Conservation (phyloP, 306 rosid genomes). For the Quillaja saponaria region DNA sequence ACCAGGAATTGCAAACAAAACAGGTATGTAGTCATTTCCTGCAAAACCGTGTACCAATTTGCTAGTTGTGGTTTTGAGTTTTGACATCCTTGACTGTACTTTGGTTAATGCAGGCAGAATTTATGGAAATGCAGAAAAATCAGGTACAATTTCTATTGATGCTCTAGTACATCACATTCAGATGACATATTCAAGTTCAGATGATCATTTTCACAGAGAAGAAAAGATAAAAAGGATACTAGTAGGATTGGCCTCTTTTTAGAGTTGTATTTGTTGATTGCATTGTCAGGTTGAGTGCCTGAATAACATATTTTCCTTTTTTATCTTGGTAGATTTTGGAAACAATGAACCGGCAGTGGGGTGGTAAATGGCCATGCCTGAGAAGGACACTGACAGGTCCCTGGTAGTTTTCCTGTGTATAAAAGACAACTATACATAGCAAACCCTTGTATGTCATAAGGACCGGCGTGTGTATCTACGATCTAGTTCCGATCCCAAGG, state of each 20-base stretch:
- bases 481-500: slow-evolving; percentile 29
- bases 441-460: slow-evolving; percentile 31
- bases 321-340: slow-evolving; percentile 51
- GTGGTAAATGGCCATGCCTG: slow-evolving; percentile 61
- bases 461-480: slow-evolving; percentile 36
- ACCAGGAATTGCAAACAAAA: slow-evolving; percentile 67
- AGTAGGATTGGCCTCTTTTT: not conserved
- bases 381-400: slow-evolving; percentile 93
- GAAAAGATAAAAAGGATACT: not conserved
- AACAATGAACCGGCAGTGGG: slow-evolving; percentile 33
- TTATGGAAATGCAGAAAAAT: slow-evolving; percentile 63
- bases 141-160: slow-evolving; percentile 42
- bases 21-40: slow-evolving; percentile 48
- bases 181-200: not conserved
- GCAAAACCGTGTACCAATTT: not conserved
- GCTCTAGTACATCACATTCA: slow-evolving; percentile 14
- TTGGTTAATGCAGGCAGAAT: slow-evolving; percentile 59
- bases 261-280: not conserved
- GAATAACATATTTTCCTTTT: not conserved
- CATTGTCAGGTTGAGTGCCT: slow-evolving; percentile 1
- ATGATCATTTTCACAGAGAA: not conserved
- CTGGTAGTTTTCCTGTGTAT: slow-evolving; percentile 50
- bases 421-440: slow-evolving; percentile 20
- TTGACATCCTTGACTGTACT: slow-evolving; percentile 23
- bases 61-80: not conserved